phyloP scores from a whole-genome alignment of 257 asterid genomes.

The Paraleonurus japonicus region DNA sequence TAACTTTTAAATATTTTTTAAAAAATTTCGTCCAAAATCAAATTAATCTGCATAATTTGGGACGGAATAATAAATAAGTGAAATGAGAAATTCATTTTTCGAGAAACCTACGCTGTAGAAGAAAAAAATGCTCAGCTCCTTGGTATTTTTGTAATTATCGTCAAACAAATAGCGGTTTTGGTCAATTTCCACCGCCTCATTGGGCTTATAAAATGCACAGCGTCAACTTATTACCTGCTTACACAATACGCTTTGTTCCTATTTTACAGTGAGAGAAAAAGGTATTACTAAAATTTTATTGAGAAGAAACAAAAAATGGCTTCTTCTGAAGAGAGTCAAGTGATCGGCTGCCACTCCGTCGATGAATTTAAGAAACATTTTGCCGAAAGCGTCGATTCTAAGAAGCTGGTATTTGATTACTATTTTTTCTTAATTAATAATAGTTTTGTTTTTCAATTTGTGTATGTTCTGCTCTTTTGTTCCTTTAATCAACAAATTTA shows the following conservation, averaged over 20 bases:
- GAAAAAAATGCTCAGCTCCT: neutral
- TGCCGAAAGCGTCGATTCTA: slow-evolving; percentile 40
- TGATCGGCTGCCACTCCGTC: slow-evolving; percentile 57
- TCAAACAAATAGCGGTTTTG: neutral
- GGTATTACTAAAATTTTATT: neutral
- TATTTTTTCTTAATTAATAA: neutral
- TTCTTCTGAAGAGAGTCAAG: slow-evolving; percentile 69
- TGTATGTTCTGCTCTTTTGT: neutral
- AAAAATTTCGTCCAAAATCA: no score
- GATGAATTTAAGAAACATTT: slow-evolving; percentile 45
- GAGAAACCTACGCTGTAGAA: no score
- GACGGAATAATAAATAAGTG: no score
- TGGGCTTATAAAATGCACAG: slow-evolving; percentile 5
- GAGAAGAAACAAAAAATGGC: slow-evolving; percentile 38
- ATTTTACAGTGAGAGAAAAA: neutral
- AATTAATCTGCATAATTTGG: no score
- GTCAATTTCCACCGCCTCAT: slow-evolving; percentile 9
- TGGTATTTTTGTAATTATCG: slow-evolving; percentile 23
- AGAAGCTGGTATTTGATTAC: slow-evolving; percentile 49
- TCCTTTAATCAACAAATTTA: neutral
- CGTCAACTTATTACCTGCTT: neutral
- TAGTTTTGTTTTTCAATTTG: neutral
- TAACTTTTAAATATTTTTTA: no score
- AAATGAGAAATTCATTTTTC: neutral
- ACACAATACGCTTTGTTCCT: slow-evolving; percentile 11